A percentile compares a stretch with the other conserved stretches of the same genome.
These are phyloP conservation scores for Pythium graminicola DNA, from an alignment of 352 stramenopile species.

Conservation along the genomic window DNA sequence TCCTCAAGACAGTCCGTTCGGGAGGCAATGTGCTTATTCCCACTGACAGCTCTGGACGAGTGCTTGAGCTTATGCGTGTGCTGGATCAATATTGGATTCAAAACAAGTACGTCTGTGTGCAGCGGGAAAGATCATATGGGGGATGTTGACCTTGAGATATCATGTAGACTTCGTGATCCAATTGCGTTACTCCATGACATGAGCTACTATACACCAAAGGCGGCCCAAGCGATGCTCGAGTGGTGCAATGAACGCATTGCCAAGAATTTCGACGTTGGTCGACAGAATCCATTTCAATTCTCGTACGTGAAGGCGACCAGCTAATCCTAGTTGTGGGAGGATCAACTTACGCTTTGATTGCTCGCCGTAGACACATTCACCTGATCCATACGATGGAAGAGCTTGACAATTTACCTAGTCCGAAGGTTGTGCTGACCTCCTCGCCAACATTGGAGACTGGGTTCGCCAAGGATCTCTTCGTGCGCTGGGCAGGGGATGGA, in stretches of 20 bases:
- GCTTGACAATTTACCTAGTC: conserved; percentile 75
- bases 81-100: conserved; percentile 95
- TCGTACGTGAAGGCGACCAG: conserved; percentile 35
- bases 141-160: too few relatives aligned
- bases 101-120: conserved; percentile 72
- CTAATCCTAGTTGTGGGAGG: too few relatives aligned
- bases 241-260: conserved; percentile 88
- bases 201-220: conserved; percentile 86
- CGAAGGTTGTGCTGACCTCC: conserved; percentile 82
- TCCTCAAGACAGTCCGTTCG: conserved; percentile 88
- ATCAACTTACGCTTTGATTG: not conserved
- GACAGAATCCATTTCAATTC: conserved; percentile 87
- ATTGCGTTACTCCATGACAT: conserved; percentile 85
- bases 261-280: conserved; percentile 86
- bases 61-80: conserved; percentile 95
- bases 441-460: conserved; percentile 74
- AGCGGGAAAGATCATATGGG: too few relatives aligned
- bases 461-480: conserved; percentile 80
- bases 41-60: conserved; percentile 89
- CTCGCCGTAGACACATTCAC: conserved; percentile 68
- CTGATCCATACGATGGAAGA: conserved; percentile 83
- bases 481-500: conserved; percentile 68
- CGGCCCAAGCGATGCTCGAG: conserved; percentile 84
- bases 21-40: conserved; percentile 95
- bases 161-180: conserved; percentile 77